Percentiles rank a stretch among this genome's conserved stretches.
These are phyloP conservation scores for Alternaria consortialis DNA, from an alignment of 2,329 filamentous ascomycete species.

Conservation along the genomic window DNA sequence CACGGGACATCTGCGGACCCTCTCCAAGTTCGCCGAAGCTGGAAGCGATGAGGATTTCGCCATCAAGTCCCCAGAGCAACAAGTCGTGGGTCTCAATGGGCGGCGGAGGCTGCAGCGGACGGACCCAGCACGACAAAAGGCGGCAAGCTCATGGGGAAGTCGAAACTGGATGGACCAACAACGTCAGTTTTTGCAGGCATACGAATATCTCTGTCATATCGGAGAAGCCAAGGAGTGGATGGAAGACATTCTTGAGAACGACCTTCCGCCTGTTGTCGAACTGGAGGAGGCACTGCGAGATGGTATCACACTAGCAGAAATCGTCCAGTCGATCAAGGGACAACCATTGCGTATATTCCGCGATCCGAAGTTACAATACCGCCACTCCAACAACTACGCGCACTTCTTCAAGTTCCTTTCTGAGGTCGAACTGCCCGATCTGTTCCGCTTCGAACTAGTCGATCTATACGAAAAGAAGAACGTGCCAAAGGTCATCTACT, in stretches of 20 bases:
- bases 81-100: conserved; percentile 87
- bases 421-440: conserved; percentile 88
- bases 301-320: conserved; percentile 91
- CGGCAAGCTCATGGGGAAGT: conserved; percentile 71
- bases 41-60: conserved; percentile 81
- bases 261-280: conserved; percentile 91
- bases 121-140: conserved; percentile 64
- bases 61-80: conserved; percentile 78
- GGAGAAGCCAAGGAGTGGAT: conserved; percentile 99
- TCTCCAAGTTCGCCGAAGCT: conserved; percentile 83
- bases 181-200: conserved; percentile 92
- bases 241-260: conserved; percentile 84
- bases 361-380: conserved; percentile 84
- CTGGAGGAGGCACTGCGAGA: conserved; percentile 91
- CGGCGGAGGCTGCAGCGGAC: conserved; percentile 81
- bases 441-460: conserved; percentile 96
- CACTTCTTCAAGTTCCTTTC: conserved; percentile 94
- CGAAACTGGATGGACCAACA: conserved; percentile 99
- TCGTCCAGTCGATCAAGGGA: conserved; percentile 86
- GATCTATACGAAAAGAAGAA: conserved; percentile 99
- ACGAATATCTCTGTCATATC: conserved; percentile 98
- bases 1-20: conserved; percentile 85
- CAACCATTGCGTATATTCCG: conserved; percentile 83
- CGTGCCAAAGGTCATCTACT: conserved; percentile 98
- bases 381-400: conserved; percentile 97